Evolutionary conservation across 352 stramenopile species (phyloP).

Genomic region (Globisporangium ultimum): DNA sequence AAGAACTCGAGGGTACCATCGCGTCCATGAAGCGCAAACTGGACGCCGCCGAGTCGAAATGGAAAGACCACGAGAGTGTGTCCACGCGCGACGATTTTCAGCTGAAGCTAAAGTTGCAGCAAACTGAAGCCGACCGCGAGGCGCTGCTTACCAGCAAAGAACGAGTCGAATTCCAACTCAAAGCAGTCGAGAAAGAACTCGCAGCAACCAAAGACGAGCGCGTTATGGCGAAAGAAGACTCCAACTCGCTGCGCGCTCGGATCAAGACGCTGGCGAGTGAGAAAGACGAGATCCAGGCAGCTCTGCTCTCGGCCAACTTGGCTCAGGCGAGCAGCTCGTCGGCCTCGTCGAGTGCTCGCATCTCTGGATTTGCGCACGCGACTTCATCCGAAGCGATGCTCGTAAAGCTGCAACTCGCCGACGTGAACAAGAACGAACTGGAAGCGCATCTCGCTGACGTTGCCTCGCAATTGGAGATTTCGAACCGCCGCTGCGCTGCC

Average conservation of each 20-base stretch:
- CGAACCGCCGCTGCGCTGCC: conserved; percentile 29
- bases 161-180: conserved; percentile 25
- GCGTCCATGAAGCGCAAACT: conserved; percentile 14
- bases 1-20: conserved; percentile 14
- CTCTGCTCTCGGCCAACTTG: conserved; percentile 28
- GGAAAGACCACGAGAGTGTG: conserved; percentile 17
- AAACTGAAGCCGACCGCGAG: conserved; percentile 23
- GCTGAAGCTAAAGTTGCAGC: conserved; percentile 37
- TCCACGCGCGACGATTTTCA: conserved; percentile 21
- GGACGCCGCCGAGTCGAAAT: conserved; percentile 17
- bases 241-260: conserved; percentile 26
- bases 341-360: background rate
- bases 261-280: conserved; percentile 32
- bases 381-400: conserved; percentile 38
- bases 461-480: conserved; percentile 40
- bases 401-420: conserved; percentile 59
- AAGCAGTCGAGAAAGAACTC: conserved; percentile 31
- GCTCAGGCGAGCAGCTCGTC: conserved; percentile 17
- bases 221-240: conserved; percentile 15
- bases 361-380: conserved; percentile 4
- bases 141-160: conserved; percentile 22
- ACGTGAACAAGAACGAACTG: conserved; percentile 48
- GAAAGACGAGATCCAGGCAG: conserved; percentile 34
- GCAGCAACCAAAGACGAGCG: conserved; percentile 21
- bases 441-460: conserved; percentile 49